These are phyloP conservation scores for Lasiosphaeria hispida DNA, from an alignment of 495 filamentous ascomycete species.

Conservation along the genomic window DNA sequence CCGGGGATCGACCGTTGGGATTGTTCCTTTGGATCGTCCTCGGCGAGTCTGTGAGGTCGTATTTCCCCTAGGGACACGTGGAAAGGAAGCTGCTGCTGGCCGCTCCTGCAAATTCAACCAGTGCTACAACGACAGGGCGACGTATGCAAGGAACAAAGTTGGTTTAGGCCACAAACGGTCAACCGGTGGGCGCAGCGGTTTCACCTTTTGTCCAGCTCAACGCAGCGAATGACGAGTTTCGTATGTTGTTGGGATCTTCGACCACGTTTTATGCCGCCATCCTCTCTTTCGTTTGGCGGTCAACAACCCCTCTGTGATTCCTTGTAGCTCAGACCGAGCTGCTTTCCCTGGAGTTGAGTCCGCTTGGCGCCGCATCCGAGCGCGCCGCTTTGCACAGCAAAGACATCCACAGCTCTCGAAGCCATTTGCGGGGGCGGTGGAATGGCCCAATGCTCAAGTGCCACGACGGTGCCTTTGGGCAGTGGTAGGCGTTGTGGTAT, in stretches of 20 bases:
- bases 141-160: conserved; percentile 10
- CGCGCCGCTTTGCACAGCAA: too few species aligned
- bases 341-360: too few species aligned
- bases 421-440: too few species aligned
- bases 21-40: conserved; percentile 16
- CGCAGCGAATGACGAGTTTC: conserved; percentile 21
- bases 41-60: conserved; percentile 17
- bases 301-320: neutral
- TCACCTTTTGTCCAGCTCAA: conserved; percentile 22
- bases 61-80: conserved; percentile 21
- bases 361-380: too few species aligned
- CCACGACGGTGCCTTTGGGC: too few species aligned
- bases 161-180: conserved; percentile 14
- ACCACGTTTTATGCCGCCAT: conserved; percentile 22
- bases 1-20: conserved; percentile 24
- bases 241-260: conserved; percentile 23
- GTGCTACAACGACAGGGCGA: neutral
- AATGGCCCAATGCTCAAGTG: too few species aligned
- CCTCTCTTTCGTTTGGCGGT: neutral
- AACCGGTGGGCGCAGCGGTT: conserved; percentile 23
- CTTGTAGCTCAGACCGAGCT: neutral
- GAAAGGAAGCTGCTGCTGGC: conserved; percentile 5
- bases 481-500: too few species aligned
- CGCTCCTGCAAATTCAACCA: neutral
- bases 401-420: too few species aligned